Conservation (phyloP, 371 early-diverging fungal genomes). For the Mortierella sp. region DNA sequence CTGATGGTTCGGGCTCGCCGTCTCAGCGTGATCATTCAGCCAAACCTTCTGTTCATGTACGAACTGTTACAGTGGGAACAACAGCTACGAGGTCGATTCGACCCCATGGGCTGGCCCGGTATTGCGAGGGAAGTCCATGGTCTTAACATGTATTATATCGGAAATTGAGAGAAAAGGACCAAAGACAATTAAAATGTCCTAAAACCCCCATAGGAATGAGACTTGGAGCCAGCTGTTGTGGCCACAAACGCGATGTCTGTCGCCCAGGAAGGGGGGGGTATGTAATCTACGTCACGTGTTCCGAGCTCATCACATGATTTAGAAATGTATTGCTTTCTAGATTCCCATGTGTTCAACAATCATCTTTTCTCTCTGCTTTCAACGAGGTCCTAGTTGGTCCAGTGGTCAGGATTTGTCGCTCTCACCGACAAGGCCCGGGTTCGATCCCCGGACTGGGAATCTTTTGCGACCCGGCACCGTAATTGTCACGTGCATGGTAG, state of each 20-base stretch:
- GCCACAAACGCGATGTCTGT: too few species aligned
- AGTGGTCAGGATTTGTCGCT: constrained; percentile 57
- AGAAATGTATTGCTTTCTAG: too few species aligned
- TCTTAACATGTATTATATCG: constrained; percentile 52
- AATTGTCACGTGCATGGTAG: background rate
- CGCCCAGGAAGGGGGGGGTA: too few species aligned
- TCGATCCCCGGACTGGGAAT: constrained; percentile 55
- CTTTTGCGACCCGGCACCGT: background rate
- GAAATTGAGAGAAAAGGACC: constrained; percentile 11
- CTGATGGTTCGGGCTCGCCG: constrained; percentile 72
- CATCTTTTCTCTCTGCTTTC: too few species aligned
- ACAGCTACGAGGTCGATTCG: constrained; percentile 37
- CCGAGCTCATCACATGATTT: too few species aligned
- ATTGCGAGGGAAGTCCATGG: constrained; percentile 45
- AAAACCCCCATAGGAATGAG: background rate
- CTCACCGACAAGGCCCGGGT: constrained; percentile 59
- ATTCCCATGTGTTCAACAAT: background rate
- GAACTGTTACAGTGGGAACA: constrained; percentile 73
- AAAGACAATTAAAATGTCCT: background rate
- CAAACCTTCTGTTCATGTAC: constrained; percentile 77
- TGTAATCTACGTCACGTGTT: too few species aligned
- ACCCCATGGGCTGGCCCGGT: constrained; percentile 52
- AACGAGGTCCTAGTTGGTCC: constrained; percentile 56
- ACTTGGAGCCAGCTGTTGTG: too few species aligned
- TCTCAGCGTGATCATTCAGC: constrained; percentile 75